phyloP scores from a whole-genome alignment of 148 eudicot species.

The Chenopodium formosanum region DNA sequence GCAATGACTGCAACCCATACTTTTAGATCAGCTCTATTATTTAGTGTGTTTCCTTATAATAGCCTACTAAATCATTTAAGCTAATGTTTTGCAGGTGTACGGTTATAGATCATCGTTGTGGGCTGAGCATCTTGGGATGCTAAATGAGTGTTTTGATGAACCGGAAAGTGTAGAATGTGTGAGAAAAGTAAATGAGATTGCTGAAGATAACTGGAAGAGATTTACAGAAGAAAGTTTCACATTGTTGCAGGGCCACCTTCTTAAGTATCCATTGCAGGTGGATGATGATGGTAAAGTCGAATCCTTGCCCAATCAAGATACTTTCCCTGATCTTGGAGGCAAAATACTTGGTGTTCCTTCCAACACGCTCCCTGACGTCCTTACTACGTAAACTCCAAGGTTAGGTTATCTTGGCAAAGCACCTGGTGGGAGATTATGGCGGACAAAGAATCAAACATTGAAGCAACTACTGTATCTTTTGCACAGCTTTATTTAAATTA shows the following conservation, averaged over 20 bases:
- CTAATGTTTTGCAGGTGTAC: constrained; percentile 44
- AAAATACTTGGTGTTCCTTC: constrained; percentile 54
- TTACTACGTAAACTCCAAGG: constrained; percentile 39
- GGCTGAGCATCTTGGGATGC: constrained; percentile 62
- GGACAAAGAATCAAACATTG: background rate
- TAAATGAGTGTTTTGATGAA: constrained; percentile 37
- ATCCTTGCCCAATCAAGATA: constrained; percentile 46
- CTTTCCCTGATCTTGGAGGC: constrained; percentile 68
- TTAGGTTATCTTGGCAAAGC: background rate
- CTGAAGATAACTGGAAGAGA: constrained; percentile 58
- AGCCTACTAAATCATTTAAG: background rate
- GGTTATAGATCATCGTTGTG: constrained; percentile 67
- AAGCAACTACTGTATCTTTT: background rate
- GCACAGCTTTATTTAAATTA: constrained; percentile 7
- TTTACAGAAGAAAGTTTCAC: constrained; percentile 40
- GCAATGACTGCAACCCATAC: background rate
- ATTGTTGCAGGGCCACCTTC: constrained; percentile 56
- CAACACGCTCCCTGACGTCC: constrained; percentile 44
- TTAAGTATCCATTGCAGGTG: constrained; percentile 58
- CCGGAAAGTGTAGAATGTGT: constrained; percentile 62
- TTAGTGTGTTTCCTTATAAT: background rate
- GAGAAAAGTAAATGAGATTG: constrained; percentile 55
- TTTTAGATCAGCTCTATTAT: background rate
- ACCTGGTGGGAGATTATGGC: background rate
- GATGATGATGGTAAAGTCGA: constrained; percentile 53